phyloP scores from a whole-genome alignment of 1,139 yeast genomes.

The Candida glucosophila region DNA sequence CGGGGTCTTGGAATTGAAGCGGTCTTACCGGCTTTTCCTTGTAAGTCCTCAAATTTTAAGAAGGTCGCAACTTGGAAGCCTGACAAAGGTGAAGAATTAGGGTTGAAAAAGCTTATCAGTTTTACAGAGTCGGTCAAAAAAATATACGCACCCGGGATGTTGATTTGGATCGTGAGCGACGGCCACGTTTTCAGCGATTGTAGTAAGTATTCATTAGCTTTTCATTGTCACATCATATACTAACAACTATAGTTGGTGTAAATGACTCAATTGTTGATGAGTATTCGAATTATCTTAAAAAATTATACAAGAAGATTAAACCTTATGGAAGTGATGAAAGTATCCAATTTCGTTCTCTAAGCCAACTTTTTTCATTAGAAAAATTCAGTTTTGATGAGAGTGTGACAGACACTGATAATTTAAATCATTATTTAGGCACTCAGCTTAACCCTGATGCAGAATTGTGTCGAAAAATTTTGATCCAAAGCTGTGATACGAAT shows the following conservation, averaged over 20 bases:
- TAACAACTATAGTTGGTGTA: conserved; percentile 22
- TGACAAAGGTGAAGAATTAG: conserved; percentile 38
- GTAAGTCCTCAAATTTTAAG: conserved; percentile 47
- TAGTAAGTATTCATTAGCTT: conserved; percentile 25
- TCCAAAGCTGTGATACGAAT: conserved; percentile 33
- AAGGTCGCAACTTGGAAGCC: conserved; percentile 47
- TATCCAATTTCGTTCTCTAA: conserved; percentile 26
- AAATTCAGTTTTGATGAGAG: conserved; percentile 9
- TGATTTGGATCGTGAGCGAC: conserved; percentile 51
- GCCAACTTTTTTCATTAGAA: conserved; percentile 24
- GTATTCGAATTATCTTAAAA: conserved; percentile 36
- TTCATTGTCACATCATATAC: conserved; percentile 4
- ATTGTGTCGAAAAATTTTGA: conserved; percentile 27
- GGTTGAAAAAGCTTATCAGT: conserved; percentile 21
- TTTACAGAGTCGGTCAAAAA: conserved; percentile 24
- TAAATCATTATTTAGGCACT: conserved; percentile 28
- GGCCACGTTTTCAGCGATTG: conserved; percentile 64
- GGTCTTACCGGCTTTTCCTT: conserved; percentile 57
- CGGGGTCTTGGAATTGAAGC: conserved; percentile 42
- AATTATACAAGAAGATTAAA: conserved; percentile 26
- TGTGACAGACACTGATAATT: conserved; percentile 13
- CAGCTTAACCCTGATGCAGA: conserved; percentile 26
- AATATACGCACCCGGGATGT: conserved; percentile 48
- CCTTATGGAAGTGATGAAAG: conserved; percentile 16
- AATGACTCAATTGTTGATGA: conserved; percentile 45